Evolutionary conservation across 2,329 filamentous ascomycete genomes (phyloP).

Genomic region (Stagonosporopsis rhizophila): DNA sequence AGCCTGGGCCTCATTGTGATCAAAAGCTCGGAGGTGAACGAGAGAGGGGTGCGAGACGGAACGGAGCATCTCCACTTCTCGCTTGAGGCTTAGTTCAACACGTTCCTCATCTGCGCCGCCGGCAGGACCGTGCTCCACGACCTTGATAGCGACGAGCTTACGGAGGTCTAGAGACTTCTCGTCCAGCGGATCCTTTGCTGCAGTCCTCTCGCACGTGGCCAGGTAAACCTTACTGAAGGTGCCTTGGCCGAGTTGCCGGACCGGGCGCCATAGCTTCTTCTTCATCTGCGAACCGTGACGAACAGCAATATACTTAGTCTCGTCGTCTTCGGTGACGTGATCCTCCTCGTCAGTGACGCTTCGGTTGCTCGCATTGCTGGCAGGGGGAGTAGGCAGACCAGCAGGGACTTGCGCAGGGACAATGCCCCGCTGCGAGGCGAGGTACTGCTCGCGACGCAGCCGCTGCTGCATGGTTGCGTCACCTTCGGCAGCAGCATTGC

Average conservation of each 20-base stretch:
- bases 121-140: constrained; percentile 92
- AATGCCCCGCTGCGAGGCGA: constrained; percentile 80
- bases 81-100: constrained; percentile 90
- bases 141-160: constrained; percentile 90
- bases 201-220: constrained; percentile 76
- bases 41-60: constrained; percentile 87
- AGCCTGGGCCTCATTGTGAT: constrained; percentile 79
- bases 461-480: constrained; percentile 59
- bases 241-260: constrained; percentile 85
- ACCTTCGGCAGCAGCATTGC: constrained; percentile 51
- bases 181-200: constrained; percentile 51
- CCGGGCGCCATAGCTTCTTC: constrained; percentile 81
- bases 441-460: constrained; percentile 78
- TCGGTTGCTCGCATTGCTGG: constrained; percentile 69
- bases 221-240: constrained; percentile 96
- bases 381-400: constrained; percentile 75
- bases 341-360: constrained; percentile 64
- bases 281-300: constrained; percentile 66
- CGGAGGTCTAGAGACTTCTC: constrained; percentile 68
- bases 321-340: constrained; percentile 53
- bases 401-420: constrained; percentile 59
- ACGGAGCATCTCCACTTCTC: constrained; percentile 93
- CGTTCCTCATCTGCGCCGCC: constrained; percentile 93
- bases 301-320: constrained; percentile 55
- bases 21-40: constrained; percentile 91